These are phyloP conservation scores for Geum urbanum DNA, from an alignment of 306 rosid species.

Conservation along the genomic window DNA sequence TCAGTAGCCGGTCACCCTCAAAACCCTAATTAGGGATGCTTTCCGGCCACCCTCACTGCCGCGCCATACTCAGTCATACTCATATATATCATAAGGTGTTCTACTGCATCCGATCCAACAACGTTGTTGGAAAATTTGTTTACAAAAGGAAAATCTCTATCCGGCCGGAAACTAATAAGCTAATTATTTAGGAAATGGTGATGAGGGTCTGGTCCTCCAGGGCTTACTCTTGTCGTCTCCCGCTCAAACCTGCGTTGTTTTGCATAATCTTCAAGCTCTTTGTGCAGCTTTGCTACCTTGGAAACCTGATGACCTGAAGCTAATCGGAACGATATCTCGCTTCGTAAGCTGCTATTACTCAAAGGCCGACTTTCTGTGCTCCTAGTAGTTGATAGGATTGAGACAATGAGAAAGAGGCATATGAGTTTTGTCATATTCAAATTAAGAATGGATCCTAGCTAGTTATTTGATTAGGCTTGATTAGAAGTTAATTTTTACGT, in stretches of 20 bases:
- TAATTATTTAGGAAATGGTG: conserved; percentile 33
- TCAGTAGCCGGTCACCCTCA: no score
- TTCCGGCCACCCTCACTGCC: no score
- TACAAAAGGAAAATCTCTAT: background rate
- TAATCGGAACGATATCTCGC: background rate
- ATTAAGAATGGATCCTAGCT: background rate
- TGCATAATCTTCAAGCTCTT: conserved; percentile 13
- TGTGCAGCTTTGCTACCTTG: conserved; percentile 5
- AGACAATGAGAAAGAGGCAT: background rate
- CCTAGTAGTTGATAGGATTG: conserved; percentile 17
- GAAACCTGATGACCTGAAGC: conserved; percentile 19
- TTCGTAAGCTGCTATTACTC: background rate
- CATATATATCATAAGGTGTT: background rate
- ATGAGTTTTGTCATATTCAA: background rate
- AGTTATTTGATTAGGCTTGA: conserved; percentile 4
- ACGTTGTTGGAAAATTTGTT: no score
- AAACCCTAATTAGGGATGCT: no score
- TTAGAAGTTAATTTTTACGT: background rate
- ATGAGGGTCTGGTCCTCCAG: conserved; percentile 60
- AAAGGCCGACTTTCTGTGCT: conserved; percentile 33
- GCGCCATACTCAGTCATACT: no score
- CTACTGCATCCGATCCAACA: background rate
- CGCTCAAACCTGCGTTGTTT: background rate
- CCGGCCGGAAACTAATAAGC: background rate
- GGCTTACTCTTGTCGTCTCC: conserved; percentile 38